phyloP scores from a whole-genome alignment of 2,329 filamentous ascomycete species.

The Sclerotinia sclerotiorum region DNA sequence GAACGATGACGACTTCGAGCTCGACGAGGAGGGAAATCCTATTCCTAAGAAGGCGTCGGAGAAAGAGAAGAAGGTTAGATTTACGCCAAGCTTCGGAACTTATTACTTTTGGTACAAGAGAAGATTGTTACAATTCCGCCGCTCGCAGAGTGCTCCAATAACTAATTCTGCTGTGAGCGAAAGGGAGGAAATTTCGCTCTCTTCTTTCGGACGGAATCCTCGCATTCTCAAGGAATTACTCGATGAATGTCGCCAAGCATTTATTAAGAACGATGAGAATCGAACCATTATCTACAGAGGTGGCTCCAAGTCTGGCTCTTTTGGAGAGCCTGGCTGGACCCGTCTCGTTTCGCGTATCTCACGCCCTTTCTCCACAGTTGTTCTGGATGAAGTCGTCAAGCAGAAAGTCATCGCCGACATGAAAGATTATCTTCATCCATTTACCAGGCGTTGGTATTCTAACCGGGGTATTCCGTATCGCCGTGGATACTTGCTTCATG shows the following conservation, averaged over 20 bases:
- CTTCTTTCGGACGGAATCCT: constrained; percentile 62
- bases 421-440: constrained; percentile 61
- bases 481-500: constrained; percentile 78
- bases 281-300: constrained; percentile 68
- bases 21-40: constrained; percentile 35
- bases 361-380: constrained; percentile 64
- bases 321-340: constrained; percentile 54
- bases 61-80: constrained; percentile 46
- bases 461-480: constrained; percentile 84
- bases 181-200: constrained; percentile 59
- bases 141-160: constrained; percentile 50
- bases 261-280: constrained; percentile 57
- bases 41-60: constrained; percentile 36
- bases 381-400: constrained; percentile 62
- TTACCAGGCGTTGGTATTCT: constrained; percentile 74
- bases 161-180: constrained; percentile 47
- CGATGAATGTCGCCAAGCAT: constrained; percentile 55
- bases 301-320: constrained; percentile 44
- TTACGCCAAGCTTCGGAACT: constrained; percentile 66
- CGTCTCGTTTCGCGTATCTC: constrained; percentile 59
- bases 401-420: constrained; percentile 59
- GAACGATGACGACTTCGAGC: constrained; percentile 38
- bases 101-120: constrained; percentile 69
- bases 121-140: constrained; percentile 57
- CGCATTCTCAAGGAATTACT: constrained; percentile 61